Conservation (phyloP, 768 basidiomycete genomes). For the Leccinum rimulosum region DNA sequence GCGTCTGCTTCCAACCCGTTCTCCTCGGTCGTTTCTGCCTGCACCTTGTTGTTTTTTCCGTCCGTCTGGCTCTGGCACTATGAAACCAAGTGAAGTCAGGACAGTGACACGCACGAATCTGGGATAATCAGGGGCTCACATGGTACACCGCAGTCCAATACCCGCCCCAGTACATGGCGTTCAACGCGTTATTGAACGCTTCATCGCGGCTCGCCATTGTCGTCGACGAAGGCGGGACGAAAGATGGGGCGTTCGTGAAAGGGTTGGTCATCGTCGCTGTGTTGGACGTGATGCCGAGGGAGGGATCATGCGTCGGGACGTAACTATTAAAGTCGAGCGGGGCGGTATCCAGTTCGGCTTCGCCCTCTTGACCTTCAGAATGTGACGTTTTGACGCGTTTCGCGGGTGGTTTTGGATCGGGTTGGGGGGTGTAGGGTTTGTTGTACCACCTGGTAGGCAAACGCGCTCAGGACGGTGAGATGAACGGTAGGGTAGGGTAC, state of each 20-base stretch:
- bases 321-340: conserved; percentile 71
- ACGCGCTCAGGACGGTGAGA: not conserved
- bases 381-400: not conserved
- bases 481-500: conserved; percentile 23
- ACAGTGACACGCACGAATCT: not conserved
- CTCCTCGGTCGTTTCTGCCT: conserved; percentile 31
- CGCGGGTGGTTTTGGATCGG: conserved; percentile 2
- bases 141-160: conserved; percentile 89
- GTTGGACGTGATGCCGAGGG: conserved; percentile 40
- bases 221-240: conserved; percentile 33
- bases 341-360: conserved; percentile 46
- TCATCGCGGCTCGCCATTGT: conserved; percentile 61
- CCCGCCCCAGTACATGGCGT: conserved; percentile 83
- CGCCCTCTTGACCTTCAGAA: conserved; percentile 1
- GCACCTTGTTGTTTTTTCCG: conserved; percentile 16
- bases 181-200: conserved; percentile 70
- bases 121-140: conserved; percentile 38
- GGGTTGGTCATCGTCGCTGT: conserved; percentile 13
- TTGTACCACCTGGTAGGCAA: conserved; percentile 69
- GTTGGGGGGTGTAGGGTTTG: conserved; percentile 39
- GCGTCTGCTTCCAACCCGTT: conserved; percentile 27
- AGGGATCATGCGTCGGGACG: conserved; percentile 66
- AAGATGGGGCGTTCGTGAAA: conserved; percentile 15
- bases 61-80: conserved; percentile 34
- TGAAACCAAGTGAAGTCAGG: conserved; percentile 2